Base-by-base conservation (phyloP, 129 eudicot species). In the Ambrosia artemisiifolia region DNA sequence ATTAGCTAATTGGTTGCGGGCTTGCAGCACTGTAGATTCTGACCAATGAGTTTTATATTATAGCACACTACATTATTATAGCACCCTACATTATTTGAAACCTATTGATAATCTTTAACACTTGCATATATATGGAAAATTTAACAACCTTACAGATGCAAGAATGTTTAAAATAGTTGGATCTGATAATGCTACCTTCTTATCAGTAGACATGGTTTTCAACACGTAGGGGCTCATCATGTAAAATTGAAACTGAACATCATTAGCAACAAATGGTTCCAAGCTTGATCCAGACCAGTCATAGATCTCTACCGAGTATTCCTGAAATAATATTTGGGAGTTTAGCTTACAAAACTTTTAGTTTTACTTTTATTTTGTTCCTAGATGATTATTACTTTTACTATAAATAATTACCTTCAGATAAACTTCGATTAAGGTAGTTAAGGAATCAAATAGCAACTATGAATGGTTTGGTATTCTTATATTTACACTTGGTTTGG, bases 201-300 rank as follows among this genome's bases (percentile, higher is more conserved):
- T 62, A 78, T 86, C 80, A 38, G 82, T 83, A 17, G 96, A 88
- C 84, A 95, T 63, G 34, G 89, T 90, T 83, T 81, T 90, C 75
- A 95, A 65, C 65, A 90, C 99, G 47, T 95, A 95, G n/a, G 99
- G 99, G 76, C 96, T 94, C 99, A 94, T 94, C 99, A 90, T 94
- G 86, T 90, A 95, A 81, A 95, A 95, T 71, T 95, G 99, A 63
- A 90, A 75, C 75, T 90, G 97, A 63, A 90, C 91, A 85, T 95
- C 97, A 74, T 82, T 80, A 3, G 95, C 86, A 56, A 95, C 86
- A 57, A 90, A 95, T 61, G 99, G 99, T 75, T 82, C 83, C 99
- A 97, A 95, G 55, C 88, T 86, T 63, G 76, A 77, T 35, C 96
- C 97, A 78, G 96, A 88, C 99, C 99, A 95, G 65, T 95, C 96